Evolutionary conservation across 2,329 filamentous ascomycete species (phyloP).

Genomic region (Neofusicoccum sp.): DNA sequence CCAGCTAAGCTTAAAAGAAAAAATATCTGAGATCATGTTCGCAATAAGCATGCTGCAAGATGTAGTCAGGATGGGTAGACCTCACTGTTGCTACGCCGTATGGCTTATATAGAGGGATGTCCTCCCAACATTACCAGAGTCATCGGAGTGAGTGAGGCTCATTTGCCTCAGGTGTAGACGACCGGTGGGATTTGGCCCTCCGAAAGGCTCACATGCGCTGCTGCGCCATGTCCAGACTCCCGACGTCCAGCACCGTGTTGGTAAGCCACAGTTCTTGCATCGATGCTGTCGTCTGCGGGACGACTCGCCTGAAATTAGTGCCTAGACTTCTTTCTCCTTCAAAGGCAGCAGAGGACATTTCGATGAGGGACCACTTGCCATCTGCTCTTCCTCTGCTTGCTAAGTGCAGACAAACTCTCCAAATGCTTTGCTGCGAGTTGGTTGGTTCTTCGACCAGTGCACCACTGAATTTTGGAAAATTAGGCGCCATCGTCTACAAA

Average conservation of each 20-base stretch:
- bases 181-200: slow-evolving; percentile 5
- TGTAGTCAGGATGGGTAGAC: neutral
- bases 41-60: neutral
- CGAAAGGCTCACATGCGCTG: neutral
- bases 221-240: slow-evolving; percentile 5
- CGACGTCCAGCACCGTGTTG: slow-evolving; percentile 8
- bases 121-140: neutral
- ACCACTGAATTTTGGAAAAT: neutral
- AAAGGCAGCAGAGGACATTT: no score
- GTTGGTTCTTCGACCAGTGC: no score
- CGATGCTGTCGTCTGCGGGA: neutral
- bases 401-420: no score
- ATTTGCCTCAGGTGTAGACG: neutral
- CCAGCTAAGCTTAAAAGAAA: neutral
- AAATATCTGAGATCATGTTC: neutral
- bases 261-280: slow-evolving; percentile 2
- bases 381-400: no score
- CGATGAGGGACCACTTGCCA: neutral
- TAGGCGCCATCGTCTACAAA: neutral
- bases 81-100: neutral
- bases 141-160: slow-evolving; percentile 3
- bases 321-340: no score
- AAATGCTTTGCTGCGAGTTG: no score
- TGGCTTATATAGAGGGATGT: neutral
- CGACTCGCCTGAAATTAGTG: neutral